Evolutionary conservation across 352 stramenopile species (phyloP).

Genomic region (Globisporangium radiosum): DNA sequence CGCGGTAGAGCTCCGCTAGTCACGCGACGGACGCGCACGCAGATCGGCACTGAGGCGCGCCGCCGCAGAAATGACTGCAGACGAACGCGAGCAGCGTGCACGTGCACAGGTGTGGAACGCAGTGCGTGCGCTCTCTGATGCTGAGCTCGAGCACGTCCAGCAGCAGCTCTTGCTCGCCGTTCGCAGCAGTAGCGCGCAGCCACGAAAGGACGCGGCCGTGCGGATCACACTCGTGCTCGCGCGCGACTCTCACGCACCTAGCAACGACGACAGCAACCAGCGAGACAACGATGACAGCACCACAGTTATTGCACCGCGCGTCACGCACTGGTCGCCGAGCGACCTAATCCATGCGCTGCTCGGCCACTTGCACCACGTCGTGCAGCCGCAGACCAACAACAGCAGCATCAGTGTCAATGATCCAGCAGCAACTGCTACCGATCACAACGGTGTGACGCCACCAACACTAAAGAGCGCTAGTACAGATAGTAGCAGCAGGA

Average conservation of each 20-base stretch:
- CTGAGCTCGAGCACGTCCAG: conserved; percentile 14
- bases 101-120: conserved; percentile 23
- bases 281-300: conserved; percentile 1
- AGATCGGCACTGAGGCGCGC: no score
- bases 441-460: background rate
- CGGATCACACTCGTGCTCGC: background rate
- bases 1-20: no score
- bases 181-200: conserved; percentile 3
- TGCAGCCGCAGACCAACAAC: background rate
- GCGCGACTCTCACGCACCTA: background rate
- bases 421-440: background rate
- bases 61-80: conserved; percentile 1
- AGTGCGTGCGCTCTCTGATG: conserved; percentile 21
- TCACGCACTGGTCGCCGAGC: conserved; percentile 9
- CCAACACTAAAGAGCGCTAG: background rate
- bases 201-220: background rate
- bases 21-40: no score
- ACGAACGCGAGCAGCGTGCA: conserved; percentile 11
- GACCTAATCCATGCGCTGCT: conserved; percentile 13
- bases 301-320: background rate
- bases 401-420: background rate
- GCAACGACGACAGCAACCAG: conserved; percentile 8
- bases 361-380: conserved; percentile 10
- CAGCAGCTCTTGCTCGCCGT: conserved; percentile 8
- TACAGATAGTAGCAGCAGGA: background rate